Evolutionary conservation across 169 alveolate genomes (phyloP).

Genomic region (Cystoisospora suis): DNA sequence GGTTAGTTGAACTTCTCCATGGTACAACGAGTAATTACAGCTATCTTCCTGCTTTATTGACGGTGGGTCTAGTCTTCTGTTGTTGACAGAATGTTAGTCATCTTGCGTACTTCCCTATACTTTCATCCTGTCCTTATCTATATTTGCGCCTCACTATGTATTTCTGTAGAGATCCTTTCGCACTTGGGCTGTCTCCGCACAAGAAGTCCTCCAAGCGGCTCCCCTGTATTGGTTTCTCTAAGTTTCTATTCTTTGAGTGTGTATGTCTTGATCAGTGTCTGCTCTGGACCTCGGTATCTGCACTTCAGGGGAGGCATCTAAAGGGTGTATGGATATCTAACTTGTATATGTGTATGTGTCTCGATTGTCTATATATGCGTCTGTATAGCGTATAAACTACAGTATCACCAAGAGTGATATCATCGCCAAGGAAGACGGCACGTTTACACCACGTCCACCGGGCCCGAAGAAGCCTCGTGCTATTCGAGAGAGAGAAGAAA

Average conservation of each 20-base stretch:
- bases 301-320: too few species aligned
- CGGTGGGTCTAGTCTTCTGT: background rate
- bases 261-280: too few species aligned
- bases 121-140: too few species aligned
- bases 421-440: slow-evolving; percentile 80
- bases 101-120: background rate
- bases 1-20: too few species aligned
- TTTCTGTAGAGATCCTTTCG: too few species aligned
- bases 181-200: too few species aligned
- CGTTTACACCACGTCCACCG: slow-evolving; percentile 75
- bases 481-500: slow-evolving; percentile 77
- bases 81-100: background rate
- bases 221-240: background rate
- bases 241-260: background rate
- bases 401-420: slow-evolving; percentile 81
- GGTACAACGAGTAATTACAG: too few species aligned
- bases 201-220: background rate
- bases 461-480: slow-evolving; percentile 84
- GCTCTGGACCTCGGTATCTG: too few species aligned
- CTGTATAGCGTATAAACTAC: slow-evolving; percentile 74
- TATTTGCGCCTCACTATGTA: too few species aligned
- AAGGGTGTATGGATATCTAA: too few species aligned
- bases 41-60: background rate
- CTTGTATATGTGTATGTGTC: too few species aligned
- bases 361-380: too few species aligned